Evolutionary conservation across 1,284 basidiomycete genomes (phyloP).

Genomic region (Fistulina hepatica): DNA sequence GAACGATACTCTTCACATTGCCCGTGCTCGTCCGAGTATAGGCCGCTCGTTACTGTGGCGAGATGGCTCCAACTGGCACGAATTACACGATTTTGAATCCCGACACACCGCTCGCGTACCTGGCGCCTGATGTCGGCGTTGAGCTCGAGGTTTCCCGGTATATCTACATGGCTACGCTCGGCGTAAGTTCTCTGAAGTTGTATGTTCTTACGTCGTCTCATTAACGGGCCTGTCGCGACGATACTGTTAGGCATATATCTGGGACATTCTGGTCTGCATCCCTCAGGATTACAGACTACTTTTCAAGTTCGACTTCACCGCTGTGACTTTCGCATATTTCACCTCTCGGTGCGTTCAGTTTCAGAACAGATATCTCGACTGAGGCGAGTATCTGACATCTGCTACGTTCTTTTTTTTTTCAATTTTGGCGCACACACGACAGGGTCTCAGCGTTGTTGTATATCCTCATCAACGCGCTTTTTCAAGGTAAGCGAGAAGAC

Average conservation of each 20-base stretch:
- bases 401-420: no score
- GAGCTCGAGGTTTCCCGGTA: slow-evolving; percentile 14
- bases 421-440: no score
- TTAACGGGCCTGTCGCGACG: no score
- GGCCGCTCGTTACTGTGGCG: no score
- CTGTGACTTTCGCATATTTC: slow-evolving; percentile 12
- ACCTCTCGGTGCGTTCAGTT: slow-evolving; percentile 11
- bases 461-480: no score
- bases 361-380: no score
- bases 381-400: no score
- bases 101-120: slow-evolving; percentile 12
- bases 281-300: slow-evolving; percentile 11
- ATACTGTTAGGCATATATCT: slow-evolving; percentile 12
- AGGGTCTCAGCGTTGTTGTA: no score
- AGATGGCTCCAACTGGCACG: no score
- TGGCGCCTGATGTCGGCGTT: slow-evolving; percentile 11
- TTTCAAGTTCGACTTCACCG: slow-evolving; percentile 7
- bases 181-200: slow-evolving; percentile 9
- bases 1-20: no score
- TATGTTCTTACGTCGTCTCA: not conserved
- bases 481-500: no score
- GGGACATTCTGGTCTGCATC: slow-evolving; percentile 14
- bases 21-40: no score
- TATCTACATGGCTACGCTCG: slow-evolving; percentile 14
- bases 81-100: slow-evolving; percentile 12